Base-by-base conservation (phyloP, 768 basidiomycete species). In the Kwoniella bestiolae region DNA sequence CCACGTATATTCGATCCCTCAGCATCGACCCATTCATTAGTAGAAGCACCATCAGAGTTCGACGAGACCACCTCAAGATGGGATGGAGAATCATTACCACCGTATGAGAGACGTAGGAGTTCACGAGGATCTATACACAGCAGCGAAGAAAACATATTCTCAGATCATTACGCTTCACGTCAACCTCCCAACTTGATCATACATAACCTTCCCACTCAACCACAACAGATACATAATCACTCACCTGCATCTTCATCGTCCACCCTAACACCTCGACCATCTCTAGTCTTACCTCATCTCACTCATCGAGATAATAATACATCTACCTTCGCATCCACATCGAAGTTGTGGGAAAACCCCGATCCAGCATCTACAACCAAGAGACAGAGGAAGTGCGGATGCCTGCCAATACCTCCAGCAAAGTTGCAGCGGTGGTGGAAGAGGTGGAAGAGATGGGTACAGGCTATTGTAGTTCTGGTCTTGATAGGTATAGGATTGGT, bases 261-360 rank as follows among this genome's bases (percentile, higher is more conserved):
- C 11, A 56, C 65, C 25, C 56, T 56, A 18, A 46, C 41, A 23
- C 25, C 53, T 23, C 26, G 50, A 31, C 47, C 35, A 28, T 47
- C 60, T 26, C 29, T 47, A 55, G 12, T 38, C 23, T n/a, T 31
- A 28, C 50, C 63, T 56, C 63, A 45, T 25, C 56, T 59, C 56
- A 50, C 29, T 7, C n/a, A 51, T 49, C 47, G 14, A 35, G 25
- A 56, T 18, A n/a, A 56, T 18, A n/a, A 34, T 16, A 46, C 38
- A 29, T 52, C 46, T 23, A 25, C 46, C 23, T 35, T 52, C 18
- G 25, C 60, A 3, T 62, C 70, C 11, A 67, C 56, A 1, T 70
- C 69, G 26, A 73, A 73, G 45, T 34, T 71, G 26, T 73, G 69
- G 72, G 74, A 73, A 63, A 18, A n/a, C 5, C 67, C 69, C 3